Evolutionary conservation across 306 rosid species (phyloP).

Genomic region (Cucurbita moschata): DNA sequence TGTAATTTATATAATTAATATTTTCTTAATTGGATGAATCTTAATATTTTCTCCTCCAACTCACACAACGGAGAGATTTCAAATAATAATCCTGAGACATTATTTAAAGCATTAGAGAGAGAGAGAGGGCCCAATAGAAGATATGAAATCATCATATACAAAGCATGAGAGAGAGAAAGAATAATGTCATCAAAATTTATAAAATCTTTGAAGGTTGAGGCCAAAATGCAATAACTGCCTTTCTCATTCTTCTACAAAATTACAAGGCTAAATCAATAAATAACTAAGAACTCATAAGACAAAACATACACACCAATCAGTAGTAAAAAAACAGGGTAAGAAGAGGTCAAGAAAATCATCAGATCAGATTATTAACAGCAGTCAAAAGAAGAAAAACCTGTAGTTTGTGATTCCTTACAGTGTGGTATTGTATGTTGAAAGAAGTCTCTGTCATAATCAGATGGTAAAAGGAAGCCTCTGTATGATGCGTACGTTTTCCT

Average conservation of each 20-base stretch:
- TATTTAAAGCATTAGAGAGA: neutral
- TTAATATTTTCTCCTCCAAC: too few relatives aligned
- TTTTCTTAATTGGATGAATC: too few relatives aligned
- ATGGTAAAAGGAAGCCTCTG: neutral
- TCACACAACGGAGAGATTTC: too few relatives aligned
- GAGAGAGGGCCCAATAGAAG: neutral
- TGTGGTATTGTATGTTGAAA: constrained; percentile 3
- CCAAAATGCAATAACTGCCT: neutral
- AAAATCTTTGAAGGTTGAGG: neutral
- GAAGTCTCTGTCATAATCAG: neutral
- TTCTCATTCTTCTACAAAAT: neutral
- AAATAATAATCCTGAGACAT: too few relatives aligned
- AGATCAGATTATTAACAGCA: neutral
- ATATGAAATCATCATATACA: neutral
- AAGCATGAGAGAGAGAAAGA: neutral
- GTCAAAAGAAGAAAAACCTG: neutral
- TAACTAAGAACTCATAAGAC: neutral
- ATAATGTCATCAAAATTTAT: neutral
- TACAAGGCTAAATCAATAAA: neutral
- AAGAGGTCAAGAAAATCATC: neutral
- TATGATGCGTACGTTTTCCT: neutral
- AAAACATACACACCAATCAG: neutral
- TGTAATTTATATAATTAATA: too few relatives aligned
- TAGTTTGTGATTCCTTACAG: neutral
- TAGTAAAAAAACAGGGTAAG: neutral